Evolutionary conservation across 1,139 yeast genomes (phyloP), one percentile per base, ranked within the genome.

Genomic region (Hemisphaericaspora subhashii): DNA sequence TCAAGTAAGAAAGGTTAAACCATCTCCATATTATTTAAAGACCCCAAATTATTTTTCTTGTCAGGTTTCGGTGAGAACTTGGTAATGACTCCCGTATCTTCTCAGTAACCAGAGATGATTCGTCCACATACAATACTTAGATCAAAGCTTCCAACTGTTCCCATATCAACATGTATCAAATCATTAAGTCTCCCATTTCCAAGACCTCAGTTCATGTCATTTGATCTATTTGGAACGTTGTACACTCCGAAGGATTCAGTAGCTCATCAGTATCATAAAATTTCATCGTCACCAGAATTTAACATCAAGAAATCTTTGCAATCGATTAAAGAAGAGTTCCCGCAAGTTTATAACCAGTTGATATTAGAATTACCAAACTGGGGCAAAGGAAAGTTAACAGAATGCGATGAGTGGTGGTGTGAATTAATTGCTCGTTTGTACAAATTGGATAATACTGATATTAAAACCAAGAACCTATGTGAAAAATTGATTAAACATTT

Each of bases 171-270:
- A 11, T 29, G 23, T 14, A 29, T 29, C 14, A 17, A 16, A 12
- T 29, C 32, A 1, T 8, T 29, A 15, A 29, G 32, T 11, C 17
- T 29, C n/a, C 32, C 32, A 31, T 70, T 68, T 41, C 60, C 68
- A 20, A 58, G 54, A 30, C 86, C 86, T 2, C 64, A 64, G 29
- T 55, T 81, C 11, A 59, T 83, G 0, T 78, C 88, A 1, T 72
- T 83, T 44, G 90, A 83, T 58, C 83, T 82, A 0, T 83, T 81
- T 58, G 82, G 80, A 32, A 83, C 89, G 0, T 56, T 83, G 8
- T 82, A 81, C 53, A 63, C 74, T 0, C 85, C 88, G 1, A 64
- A 62, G n/a, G 60, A 58, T 16, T 77, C 85, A 0, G 74, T 83
- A 0, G 58, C 74, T 30, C 59, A 64, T 25, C 83, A 77, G 45